phyloP scores from a whole-genome alignment of 1,139 yeast genomes.

The Pichia sp. region DNA sequence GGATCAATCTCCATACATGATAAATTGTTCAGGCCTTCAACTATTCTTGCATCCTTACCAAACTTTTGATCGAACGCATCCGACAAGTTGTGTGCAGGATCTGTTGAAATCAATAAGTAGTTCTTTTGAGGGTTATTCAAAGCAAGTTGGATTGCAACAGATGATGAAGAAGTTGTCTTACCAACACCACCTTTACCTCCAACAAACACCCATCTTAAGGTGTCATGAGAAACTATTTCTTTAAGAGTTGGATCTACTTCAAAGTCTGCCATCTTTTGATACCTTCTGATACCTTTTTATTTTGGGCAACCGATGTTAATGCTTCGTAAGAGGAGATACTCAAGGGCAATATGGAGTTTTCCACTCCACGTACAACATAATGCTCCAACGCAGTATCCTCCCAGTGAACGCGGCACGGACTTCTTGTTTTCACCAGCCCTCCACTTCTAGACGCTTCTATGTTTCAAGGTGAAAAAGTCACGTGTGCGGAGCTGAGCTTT shows the following conservation, averaged over 20 bases:
- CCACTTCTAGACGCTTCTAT: not conserved
- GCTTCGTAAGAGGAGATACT: not conserved
- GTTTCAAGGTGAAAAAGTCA: conserved; percentile 5
- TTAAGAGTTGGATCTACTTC: conserved; percentile 64
- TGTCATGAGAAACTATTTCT: conserved; percentile 58
- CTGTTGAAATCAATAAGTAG: conserved; percentile 88
- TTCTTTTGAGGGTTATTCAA: conserved; percentile 75
- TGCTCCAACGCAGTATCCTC: not conserved
- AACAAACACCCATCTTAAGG: conserved; percentile 93
- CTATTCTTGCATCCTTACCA: conserved; percentile 92
- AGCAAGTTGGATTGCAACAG: conserved; percentile 87
- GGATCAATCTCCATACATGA: conserved; percentile 99
- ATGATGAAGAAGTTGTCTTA: conserved; percentile 94
- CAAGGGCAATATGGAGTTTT: not conserved
- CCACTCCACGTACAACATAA: not conserved
- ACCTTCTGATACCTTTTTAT: not conserved
- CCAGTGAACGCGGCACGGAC: conserved; percentile 6
- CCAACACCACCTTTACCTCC: conserved; percentile 99
- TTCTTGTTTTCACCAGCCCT: not conserved
- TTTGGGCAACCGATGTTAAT: not conserved
- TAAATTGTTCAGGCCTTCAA: conserved; percentile 80
- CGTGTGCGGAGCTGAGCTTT: conserved; percentile 7
- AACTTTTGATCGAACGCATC: conserved; percentile 98
- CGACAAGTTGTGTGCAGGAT: conserved; percentile 95
- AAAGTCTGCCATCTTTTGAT: conserved; percentile 33